A percentile compares a stretch with the other conserved stretches of the same genome.
These are phyloP conservation scores for Cystoderma amianthinum DNA, from an alignment of 768 basidiomycete species.

Conservation along the genomic window DNA sequence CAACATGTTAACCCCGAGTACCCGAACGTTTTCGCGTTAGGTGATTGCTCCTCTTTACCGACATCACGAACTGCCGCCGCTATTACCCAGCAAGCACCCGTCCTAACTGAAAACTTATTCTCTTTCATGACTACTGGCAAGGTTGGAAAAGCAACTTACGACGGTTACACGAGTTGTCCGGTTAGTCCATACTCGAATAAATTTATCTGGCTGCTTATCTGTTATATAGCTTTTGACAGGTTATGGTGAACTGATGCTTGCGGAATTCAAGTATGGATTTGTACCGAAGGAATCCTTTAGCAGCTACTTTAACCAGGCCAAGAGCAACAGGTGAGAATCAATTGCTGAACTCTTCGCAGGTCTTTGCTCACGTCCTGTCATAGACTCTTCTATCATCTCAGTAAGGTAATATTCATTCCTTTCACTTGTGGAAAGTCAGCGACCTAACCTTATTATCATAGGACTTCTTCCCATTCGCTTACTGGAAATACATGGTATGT, in stretches of 20 bases:
- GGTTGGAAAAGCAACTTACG: conserved; percentile 64
- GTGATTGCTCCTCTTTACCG: conserved; percentile 89
- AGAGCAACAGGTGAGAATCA: conserved; percentile 58
- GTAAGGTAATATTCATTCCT: conserved; percentile 45
- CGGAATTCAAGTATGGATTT: conserved; percentile 91
- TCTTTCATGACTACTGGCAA: conserved; percentile 69
- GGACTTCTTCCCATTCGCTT: conserved; percentile 66
- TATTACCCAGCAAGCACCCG: conserved; percentile 85
- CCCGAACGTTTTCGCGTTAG: conserved; percentile 80
- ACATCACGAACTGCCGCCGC: conserved; percentile 97
- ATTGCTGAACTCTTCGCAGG: neutral
- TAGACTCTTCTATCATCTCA: conserved; percentile 81
- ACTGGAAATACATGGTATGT: conserved; percentile 69
- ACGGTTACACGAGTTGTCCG: conserved; percentile 87
- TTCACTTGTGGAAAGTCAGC: neutral
- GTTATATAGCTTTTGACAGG: conserved; percentile 61
- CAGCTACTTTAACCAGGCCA: conserved; percentile 61
- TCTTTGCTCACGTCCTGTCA: conserved; percentile 6
- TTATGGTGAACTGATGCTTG: conserved; percentile 77
- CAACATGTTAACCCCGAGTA: conserved; percentile 78
- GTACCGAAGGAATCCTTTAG: conserved; percentile 85
- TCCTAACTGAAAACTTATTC: conserved; percentile 84
- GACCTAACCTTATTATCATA: conserved; percentile 11
- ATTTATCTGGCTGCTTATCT: neutral
- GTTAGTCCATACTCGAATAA: conserved; percentile 31